These are phyloP conservation scores for Talaromyces adpressus DNA, from an alignment of 495 filamentous ascomycete genomes.

Conservation along the genomic window DNA sequence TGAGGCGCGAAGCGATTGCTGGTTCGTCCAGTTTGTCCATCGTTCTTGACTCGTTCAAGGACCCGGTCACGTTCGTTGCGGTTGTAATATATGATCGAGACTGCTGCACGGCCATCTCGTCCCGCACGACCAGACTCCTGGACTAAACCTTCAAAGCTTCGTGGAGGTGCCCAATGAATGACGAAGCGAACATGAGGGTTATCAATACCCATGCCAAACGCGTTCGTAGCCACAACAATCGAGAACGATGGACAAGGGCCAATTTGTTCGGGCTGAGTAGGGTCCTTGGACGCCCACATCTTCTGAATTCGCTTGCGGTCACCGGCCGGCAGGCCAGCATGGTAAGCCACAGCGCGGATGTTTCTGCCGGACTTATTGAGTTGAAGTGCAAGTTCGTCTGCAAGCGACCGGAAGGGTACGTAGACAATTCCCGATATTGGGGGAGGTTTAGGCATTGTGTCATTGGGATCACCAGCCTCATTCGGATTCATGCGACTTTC, in stretches of 20 bases:
- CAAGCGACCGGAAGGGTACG: constrained; percentile 68
- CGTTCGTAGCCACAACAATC: constrained; percentile 89
- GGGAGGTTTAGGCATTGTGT: constrained; percentile 38
- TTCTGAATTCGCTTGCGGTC: constrained; percentile 41
- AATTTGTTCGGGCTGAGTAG: constrained; percentile 12
- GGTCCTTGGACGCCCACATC: constrained; percentile 68
- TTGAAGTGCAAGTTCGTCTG: constrained; percentile 52
- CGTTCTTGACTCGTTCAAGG: constrained; percentile 38
- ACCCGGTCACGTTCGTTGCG: constrained; percentile 74
- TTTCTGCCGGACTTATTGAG: constrained; percentile 23
- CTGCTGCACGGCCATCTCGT: constrained; percentile 76
- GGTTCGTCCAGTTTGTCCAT: constrained; percentile 24
- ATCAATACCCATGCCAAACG: constrained; percentile 97
- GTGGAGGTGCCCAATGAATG: constrained; percentile 86
- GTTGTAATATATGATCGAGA: constrained; percentile 85
- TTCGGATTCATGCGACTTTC: background rate
- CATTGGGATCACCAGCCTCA: background rate
- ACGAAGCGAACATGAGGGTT: constrained; percentile 91
- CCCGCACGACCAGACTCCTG: constrained; percentile 93
- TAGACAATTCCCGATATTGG: constrained; percentile 87
- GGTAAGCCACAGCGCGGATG: constrained; percentile 43
- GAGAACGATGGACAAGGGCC: constrained; percentile 53
- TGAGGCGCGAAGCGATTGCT: constrained; percentile 8
- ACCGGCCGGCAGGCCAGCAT: constrained; percentile 37
- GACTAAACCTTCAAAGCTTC: constrained; percentile 91